Conservation (phyloP, 2,329 filamentous ascomycete species). For the Anthostomella pinea region DNA sequence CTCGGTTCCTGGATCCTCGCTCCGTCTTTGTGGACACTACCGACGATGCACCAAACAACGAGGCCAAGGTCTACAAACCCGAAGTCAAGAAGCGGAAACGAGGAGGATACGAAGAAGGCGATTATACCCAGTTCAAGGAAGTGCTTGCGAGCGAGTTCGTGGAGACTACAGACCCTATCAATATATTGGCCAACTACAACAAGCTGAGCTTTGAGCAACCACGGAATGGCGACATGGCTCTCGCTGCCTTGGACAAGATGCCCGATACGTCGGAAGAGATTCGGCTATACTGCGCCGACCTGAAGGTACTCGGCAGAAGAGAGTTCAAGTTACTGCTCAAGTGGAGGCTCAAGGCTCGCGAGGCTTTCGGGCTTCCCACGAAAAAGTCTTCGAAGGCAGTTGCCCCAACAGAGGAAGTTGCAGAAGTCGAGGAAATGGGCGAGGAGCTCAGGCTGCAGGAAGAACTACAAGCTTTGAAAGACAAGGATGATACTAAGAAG, state of each 20-base stretch:
- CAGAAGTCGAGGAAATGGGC: conserved; percentile 85
- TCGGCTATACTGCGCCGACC: conserved; percentile 70
- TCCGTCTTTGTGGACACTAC: conserved; percentile 91
- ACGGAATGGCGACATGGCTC: conserved; percentile 77
- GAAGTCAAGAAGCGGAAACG: conserved; percentile 97
- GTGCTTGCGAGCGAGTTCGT: conserved; percentile 88
- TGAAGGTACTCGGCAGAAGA: conserved; percentile 88
- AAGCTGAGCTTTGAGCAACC: conserved; percentile 78
- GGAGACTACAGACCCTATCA: conserved; percentile 88
- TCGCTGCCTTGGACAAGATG: conserved; percentile 81
- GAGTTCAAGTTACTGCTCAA: conserved; percentile 88
- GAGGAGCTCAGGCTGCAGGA: conserved; percentile 90
- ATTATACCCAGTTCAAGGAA: conserved; percentile 91
- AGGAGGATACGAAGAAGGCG: conserved; percentile 95
- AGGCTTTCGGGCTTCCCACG: conserved; percentile 81
- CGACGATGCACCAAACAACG: conserved; percentile 84
- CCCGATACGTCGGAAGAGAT: conserved; percentile 86
- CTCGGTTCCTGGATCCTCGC: conserved; percentile 84
- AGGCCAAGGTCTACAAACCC: conserved; percentile 97
- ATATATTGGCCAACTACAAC: conserved; percentile 83
- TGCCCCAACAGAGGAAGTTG: conserved; percentile 62
- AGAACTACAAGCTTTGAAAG: conserved; percentile 77
- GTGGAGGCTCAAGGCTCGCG: conserved; percentile 86
- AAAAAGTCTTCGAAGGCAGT: conserved; percentile 61
- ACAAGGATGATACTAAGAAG: conserved; percentile 71